These are phyloP conservation scores for Gossypium schwendimanii DNA, from an alignment of 441 rosid species.

Conservation along the genomic window DNA sequence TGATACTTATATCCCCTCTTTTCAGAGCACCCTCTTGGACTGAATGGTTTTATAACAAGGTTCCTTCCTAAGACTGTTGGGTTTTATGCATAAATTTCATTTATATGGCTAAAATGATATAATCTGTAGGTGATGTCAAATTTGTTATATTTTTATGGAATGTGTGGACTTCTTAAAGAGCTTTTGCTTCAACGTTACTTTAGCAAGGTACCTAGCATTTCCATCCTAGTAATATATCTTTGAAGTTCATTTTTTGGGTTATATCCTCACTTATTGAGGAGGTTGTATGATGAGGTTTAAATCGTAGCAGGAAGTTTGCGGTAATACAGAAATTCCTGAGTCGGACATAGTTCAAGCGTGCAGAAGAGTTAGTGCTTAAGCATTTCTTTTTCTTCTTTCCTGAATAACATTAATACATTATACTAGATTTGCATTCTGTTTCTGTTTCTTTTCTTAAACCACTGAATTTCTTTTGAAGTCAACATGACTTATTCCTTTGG, in stretches of 20 bases:
- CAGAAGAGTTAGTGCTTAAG: conserved; percentile 42
- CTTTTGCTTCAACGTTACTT: conserved; percentile 63
- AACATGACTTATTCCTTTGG: not conserved
- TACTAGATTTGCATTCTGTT: not conserved
- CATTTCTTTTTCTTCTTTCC: not conserved
- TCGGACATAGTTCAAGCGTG: conserved; percentile 64
- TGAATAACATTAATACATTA: not conserved
- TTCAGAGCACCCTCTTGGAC: conserved; percentile 75
- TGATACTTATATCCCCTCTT: conserved; percentile 67
- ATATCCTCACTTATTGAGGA: conserved; percentile 1
- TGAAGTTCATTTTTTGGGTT: not conserved
- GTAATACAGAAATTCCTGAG: conserved; percentile 58
- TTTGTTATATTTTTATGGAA: conserved; percentile 62
- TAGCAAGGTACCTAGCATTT: conserved; percentile 47
- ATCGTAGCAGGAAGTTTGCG: conserved; percentile 59
- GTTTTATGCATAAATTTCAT: not conserved
- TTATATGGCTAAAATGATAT: conserved; percentile 8
- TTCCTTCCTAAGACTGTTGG: conserved; percentile 12
- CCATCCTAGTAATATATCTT: conserved; percentile 9
- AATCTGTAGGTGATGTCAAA: conserved; percentile 53
- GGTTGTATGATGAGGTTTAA: conserved; percentile 6
- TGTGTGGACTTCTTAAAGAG: conserved; percentile 64
- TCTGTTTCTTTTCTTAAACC: not conserved
- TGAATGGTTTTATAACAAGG: conserved; percentile 75
- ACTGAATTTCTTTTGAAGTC: not conserved